A percentile compares a stretch with the other conserved stretches of the same genome.
Conservation (phyloP, 768 basidiomycete genomes). For the Pulveroboletus sp. region DNA sequence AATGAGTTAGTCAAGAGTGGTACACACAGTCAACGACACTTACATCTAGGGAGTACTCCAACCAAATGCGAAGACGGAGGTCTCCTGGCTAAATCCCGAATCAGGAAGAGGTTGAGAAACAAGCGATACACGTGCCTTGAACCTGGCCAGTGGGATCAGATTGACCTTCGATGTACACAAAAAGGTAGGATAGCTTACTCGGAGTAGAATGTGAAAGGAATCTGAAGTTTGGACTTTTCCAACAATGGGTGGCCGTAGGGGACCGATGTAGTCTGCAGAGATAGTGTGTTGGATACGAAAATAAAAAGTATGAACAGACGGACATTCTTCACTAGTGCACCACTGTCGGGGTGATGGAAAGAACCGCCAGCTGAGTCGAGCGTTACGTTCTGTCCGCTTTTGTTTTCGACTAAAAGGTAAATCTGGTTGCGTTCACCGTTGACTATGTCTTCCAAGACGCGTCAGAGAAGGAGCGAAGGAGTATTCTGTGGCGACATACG, state of each 20-base stretch:
- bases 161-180: neutral
- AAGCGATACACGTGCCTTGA: slow-evolving; percentile 46
- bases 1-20: neutral
- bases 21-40: slow-evolving; percentile 14
- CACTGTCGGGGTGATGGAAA: slow-evolving; percentile 61
- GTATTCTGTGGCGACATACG: slow-evolving; percentile 46
- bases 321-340: slow-evolving; percentile 71
- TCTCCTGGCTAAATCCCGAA: slow-evolving; percentile 60
- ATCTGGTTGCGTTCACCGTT: slow-evolving; percentile 81
- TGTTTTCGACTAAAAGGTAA: slow-evolving; percentile 68
- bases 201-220: slow-evolving; percentile 78
- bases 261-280: slow-evolving; percentile 54
- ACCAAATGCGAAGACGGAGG: slow-evolving; percentile 67
- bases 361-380: slow-evolving; percentile 64
- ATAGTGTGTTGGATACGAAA: neutral
- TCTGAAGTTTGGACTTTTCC: slow-evolving; percentile 54
- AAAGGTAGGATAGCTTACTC: slow-evolving; percentile 52
- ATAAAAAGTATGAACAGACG: slow-evolving; percentile 14
- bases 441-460: slow-evolving; percentile 59
- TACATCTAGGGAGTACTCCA: slow-evolving; percentile 70
- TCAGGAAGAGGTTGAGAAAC: neutral
- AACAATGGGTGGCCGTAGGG: slow-evolving; percentile 52
- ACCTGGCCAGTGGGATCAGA: slow-evolving; percentile 39
- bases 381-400: slow-evolving; percentile 69
- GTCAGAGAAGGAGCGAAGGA: slow-evolving; percentile 9